Conservation (phyloP, 2,329 filamentous ascomycete genomes). For the Neofusicoccum cordaticola region DNA sequence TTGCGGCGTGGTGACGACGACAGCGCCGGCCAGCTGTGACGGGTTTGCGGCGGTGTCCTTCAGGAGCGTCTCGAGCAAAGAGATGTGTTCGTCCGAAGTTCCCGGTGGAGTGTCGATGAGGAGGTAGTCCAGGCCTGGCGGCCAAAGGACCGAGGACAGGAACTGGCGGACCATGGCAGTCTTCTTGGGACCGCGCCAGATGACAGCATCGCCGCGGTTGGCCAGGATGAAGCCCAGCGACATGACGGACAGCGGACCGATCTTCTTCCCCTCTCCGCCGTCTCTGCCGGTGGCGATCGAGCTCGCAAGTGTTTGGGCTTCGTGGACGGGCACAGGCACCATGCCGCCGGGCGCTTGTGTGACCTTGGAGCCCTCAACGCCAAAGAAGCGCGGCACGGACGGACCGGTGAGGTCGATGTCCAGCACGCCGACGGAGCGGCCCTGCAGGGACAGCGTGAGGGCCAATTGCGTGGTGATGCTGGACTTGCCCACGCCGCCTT, state of each 20-base stretch:
- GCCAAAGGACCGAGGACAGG: constrained; percentile 86
- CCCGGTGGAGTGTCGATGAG: constrained; percentile 95
- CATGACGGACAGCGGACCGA: constrained; percentile 77
- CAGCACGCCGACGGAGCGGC: constrained; percentile 87
- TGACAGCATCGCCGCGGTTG: constrained; percentile 82
- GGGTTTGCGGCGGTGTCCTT: constrained; percentile 38
- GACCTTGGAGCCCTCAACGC: constrained; percentile 84
- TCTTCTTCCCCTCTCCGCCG: constrained; percentile 6
- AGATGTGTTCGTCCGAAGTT: constrained; percentile 56
- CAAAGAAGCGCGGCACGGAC: constrained; percentile 92
- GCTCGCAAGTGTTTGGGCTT: constrained; percentile 38
- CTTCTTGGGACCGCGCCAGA: constrained; percentile 98
- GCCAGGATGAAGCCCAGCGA: constrained; percentile 88
- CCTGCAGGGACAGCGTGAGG: constrained; percentile 78
- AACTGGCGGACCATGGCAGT: constrained; percentile 99
- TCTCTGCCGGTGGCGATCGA: neutral
- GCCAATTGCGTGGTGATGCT: constrained; percentile 96
- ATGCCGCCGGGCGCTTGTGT: constrained; percentile 88
- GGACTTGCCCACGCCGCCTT: constrained; percentile 97
- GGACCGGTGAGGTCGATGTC: constrained; percentile 96
- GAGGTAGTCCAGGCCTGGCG: constrained; percentile 77
- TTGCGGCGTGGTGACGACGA: constrained; percentile 94
- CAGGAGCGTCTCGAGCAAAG: constrained; percentile 53
- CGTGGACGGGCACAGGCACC: constrained; percentile 83
- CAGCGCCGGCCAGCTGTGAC: constrained; percentile 76